Conservation (phyloP, 1,284 basidiomycete genomes). For the Thecaphora frezii region DNA sequence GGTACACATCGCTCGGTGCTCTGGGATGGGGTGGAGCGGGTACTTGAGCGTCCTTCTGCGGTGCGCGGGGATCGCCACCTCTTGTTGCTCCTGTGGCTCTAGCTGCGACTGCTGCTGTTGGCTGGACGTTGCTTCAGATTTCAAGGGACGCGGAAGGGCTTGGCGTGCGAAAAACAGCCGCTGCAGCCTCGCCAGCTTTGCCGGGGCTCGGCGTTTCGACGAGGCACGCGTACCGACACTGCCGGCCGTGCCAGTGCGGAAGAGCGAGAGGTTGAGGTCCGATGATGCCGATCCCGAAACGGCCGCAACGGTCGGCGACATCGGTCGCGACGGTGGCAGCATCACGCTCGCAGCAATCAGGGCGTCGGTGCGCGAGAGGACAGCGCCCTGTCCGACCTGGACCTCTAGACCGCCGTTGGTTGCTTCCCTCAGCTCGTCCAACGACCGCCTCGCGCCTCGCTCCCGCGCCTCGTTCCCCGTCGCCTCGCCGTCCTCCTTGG, state of each 20-base stretch:
- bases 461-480: slow-evolving; percentile 1
- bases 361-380: too few relatives aligned
- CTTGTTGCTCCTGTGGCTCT: not conserved
- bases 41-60: slow-evolving; percentile 20
- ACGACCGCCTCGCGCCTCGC: not conserved
- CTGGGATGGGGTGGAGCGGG: slow-evolving; percentile 41
- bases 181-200: not conserved
- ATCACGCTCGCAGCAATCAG: too few relatives aligned
- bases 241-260: not conserved
- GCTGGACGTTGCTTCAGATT: not conserved
- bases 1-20: slow-evolving; percentile 47
- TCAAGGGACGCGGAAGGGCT: not conserved
- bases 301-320: too few relatives aligned
- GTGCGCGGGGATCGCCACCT: not conserved
- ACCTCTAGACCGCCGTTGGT: too few relatives aligned
- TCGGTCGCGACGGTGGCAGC: too few relatives aligned
- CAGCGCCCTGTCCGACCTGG: too few relatives aligned
- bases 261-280: too few relatives aligned
- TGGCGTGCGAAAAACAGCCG: not conserved
- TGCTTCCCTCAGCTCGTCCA: not conserved
- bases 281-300: too few relatives aligned
- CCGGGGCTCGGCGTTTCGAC: too few relatives aligned
- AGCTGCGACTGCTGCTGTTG: not conserved
- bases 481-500: slow-evolving; percentile 20
- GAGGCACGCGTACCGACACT: too few relatives aligned